These are phyloP conservation scores for Phlyctochytrium arcticum DNA, from an alignment of 192 early-diverging fungal genomes.

Conservation along the genomic window DNA sequence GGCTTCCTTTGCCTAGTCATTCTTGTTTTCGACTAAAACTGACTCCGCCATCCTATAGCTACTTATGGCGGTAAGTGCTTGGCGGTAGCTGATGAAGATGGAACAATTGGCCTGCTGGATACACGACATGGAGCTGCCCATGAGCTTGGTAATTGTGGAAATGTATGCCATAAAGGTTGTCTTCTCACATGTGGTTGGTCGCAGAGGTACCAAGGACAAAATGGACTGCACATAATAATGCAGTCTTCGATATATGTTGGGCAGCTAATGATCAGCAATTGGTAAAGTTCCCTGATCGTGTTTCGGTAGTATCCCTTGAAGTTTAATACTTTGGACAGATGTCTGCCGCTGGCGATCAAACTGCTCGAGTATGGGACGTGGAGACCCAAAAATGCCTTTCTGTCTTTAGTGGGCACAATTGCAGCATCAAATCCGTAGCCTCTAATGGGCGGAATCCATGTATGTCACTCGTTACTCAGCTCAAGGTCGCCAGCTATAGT, in stretches of 20 bases:
- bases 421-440: constrained; percentile 68
- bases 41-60: constrained; percentile 24
- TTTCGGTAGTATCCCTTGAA: neutral
- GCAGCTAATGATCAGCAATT: constrained; percentile 59
- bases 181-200: too few species aligned
- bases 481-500: neutral
- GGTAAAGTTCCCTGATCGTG: constrained; percentile 33
- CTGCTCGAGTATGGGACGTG: constrained; percentile 70
- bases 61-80: constrained; percentile 53
- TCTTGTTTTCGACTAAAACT: neutral
- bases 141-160: too few species aligned
- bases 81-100: constrained; percentile 68
- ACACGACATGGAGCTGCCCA: constrained; percentile 35
- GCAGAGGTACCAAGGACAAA: constrained; percentile 19
- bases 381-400: constrained; percentile 52
- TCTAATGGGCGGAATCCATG: constrained; percentile 54
- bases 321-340: constrained; percentile 29
- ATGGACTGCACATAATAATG: constrained; percentile 70
- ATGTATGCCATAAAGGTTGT: too few species aligned
- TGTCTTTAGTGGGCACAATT: constrained; percentile 60
- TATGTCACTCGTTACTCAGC: constrained; percentile 31
- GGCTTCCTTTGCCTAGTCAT: neutral
- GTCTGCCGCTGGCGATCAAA: constrained; percentile 75
- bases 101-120: constrained; percentile 56
- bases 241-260: constrained; percentile 82